These are phyloP conservation scores for Cryoendolithus antarcticus DNA, from an alignment of 2,329 filamentous ascomycete species.

Conservation along the genomic window DNA sequence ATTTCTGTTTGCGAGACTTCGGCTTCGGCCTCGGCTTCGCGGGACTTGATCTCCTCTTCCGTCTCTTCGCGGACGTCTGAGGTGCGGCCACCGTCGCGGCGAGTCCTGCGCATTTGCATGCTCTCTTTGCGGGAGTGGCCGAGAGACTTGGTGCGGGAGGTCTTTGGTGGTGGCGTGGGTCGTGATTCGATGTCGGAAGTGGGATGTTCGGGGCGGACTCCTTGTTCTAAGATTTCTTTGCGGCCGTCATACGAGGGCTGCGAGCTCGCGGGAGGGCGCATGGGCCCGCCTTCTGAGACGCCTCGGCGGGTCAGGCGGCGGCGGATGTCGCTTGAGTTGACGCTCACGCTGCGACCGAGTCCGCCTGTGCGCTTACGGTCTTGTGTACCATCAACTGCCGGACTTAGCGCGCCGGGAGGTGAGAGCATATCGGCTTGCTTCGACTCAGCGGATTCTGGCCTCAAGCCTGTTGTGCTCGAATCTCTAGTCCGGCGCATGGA, in stretches of 20 bases:
- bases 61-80: slow-evolving; percentile 84
- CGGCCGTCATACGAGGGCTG: slow-evolving; percentile 18
- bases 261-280: slow-evolving; percentile 17
- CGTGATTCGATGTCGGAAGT: slow-evolving; percentile 35
- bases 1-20: slow-evolving; percentile 47
- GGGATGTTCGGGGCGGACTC: slow-evolving; percentile 23
- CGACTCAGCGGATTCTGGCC: slow-evolving; percentile 45
- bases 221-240: slow-evolving; percentile 22
- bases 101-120: slow-evolving; percentile 72
- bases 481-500: slow-evolving; percentile 58
- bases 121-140: slow-evolving; percentile 83
- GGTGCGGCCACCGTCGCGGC: slow-evolving; percentile 41
- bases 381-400: not conserved
- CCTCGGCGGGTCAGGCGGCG: slow-evolving; percentile 48
- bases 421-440: slow-evolving; percentile 52
- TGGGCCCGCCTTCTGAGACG: slow-evolving; percentile 40
- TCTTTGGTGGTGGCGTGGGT: slow-evolving; percentile 16
- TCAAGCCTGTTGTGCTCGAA: slow-evolving; percentile 32
- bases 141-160: slow-evolving; percentile 69
- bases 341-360: slow-evolving; percentile 77
- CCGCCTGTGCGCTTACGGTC: slow-evolving; percentile 35
- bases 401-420: slow-evolving; percentile 38
- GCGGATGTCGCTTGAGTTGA: slow-evolving; percentile 75
- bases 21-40: too few relatives aligned
- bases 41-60: slow-evolving; percentile 31